Evolutionary conservation across 768 basidiomycete species (phyloP), one percentile per base, ranked within the genome.

Genomic region (Russula dissimulans): DNA sequence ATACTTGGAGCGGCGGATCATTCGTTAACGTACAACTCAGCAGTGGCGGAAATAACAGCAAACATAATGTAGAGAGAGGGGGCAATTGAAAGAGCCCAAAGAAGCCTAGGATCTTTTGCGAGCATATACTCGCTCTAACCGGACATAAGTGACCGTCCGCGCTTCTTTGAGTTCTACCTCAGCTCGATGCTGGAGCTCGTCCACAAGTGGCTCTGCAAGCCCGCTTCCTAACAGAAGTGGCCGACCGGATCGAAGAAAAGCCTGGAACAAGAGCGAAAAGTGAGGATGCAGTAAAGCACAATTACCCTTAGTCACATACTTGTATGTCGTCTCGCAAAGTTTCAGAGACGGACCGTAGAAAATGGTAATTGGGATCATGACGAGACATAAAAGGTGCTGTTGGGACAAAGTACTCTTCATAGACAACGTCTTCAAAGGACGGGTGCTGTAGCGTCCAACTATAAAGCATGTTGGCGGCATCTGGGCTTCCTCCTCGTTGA

Each of bases 181-280:
- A 12, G 82, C 79, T 26, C 81, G 78, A 5, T 57, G 56, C 69
- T 87, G 78, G 17, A 90, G 70, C 36, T 78, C 73, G 58, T 82
- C 73, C 22, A 89, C 76, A 15, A 83, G 67, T 8, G 73, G 70
- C 67, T 79, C 77, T 3, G 82, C 70, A 32, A 89, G 66, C 4
- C 86, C 89, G 65, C 75, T 79, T 12, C 82, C 79, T 5, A 90
- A 77, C 3, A 91, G 77, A 44, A 90, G 73, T 22, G 86, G 84
- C n/a, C 86, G 76, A 17, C 80, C 83, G 0, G 84, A 82, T 63
- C 76, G 77, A 43, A 91, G 67, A 67, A 91, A 89, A 14, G 79
- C 75, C 86, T 90, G 62, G 18, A 61, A 17, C 32, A 46, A 36
- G 26, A 17, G 50, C 18, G n/a, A 41, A 29, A n/a, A 29, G 26